A percentile compares a stretch with the other conserved stretches of the same genome.
phyloP scores from a whole-genome alignment of 495 filamentous ascomycete species.

The Podospora australis region DNA sequence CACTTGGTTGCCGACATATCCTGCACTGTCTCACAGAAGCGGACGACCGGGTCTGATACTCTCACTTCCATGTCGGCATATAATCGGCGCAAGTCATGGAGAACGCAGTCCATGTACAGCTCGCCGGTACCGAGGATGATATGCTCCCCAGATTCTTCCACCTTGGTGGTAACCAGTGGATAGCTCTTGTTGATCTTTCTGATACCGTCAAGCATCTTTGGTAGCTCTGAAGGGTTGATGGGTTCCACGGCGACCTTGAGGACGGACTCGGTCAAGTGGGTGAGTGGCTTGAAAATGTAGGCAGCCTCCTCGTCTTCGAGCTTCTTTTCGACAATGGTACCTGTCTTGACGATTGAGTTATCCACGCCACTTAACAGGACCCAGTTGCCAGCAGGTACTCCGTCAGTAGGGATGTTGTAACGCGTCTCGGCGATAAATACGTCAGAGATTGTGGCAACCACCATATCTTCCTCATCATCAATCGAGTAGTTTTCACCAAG shows the following conservation, averaged over 20 bases:
- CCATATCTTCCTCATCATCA: conserved; percentile 98
- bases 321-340: conserved; percentile 81
- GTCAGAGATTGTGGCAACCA: conserved; percentile 74
- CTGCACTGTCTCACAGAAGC: conserved; percentile 97
- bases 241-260: conserved; percentile 98
- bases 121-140: conserved; percentile 92
- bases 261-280: conserved; percentile 94
- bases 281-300: conserved; percentile 87
- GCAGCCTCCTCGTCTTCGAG: conserved; percentile 83
- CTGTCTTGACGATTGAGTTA: conserved; percentile 97
- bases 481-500: conserved; percentile 93
- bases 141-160: conserved; percentile 98
- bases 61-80: conserved; percentile 99
- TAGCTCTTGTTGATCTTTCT: conserved; percentile 97
- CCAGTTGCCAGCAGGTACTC: conserved; percentile 93
- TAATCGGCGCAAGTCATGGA: conserved; percentile 85
- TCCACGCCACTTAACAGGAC: conserved; percentile 86
- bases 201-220: conserved; percentile 96
- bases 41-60: conserved; percentile 93
- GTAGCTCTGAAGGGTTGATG: conserved; percentile 96
- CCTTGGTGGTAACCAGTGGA: conserved; percentile 89
- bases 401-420: conserved; percentile 85
- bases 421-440: conserved; percentile 91
- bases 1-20: conserved; percentile 97
- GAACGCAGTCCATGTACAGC: conserved; percentile 97